phyloP scores from a whole-genome alignment of 768 basidiomycete genomes.

The Pleurotus giganteus region DNA sequence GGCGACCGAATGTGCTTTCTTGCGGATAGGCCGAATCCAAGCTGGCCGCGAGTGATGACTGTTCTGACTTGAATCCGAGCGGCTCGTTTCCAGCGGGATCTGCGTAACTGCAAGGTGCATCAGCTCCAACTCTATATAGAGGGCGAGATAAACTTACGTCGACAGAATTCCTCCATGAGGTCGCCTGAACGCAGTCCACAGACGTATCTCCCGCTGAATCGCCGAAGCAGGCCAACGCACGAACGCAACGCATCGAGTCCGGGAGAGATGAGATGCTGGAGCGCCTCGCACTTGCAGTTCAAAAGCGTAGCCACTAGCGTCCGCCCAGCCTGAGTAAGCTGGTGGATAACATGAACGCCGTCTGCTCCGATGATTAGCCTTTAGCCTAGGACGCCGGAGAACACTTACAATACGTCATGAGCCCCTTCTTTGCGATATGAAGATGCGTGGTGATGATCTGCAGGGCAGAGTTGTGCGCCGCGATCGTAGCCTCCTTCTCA shows the following conservation, averaged over 20 bases:
- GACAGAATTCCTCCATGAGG: slow-evolving; percentile 93
- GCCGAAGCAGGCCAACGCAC: slow-evolving; percentile 81
- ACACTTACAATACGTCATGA: slow-evolving; percentile 92
- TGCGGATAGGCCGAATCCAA: slow-evolving; percentile 88
- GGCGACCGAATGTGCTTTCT: slow-evolving; percentile 56
- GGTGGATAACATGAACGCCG: slow-evolving; percentile 94
- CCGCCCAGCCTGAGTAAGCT: slow-evolving; percentile 90
- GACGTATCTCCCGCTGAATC: slow-evolving; percentile 90
- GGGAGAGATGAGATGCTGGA: slow-evolving; percentile 76
- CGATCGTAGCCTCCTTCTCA: slow-evolving; percentile 76
- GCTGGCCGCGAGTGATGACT: slow-evolving; percentile 65
- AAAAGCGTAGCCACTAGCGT: slow-evolving; percentile 86
- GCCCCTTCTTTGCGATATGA: slow-evolving; percentile 79
- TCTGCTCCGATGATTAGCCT: slow-evolving; percentile 42
- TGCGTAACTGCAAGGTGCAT: slow-evolving; percentile 57
- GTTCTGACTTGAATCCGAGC: slow-evolving; percentile 35
- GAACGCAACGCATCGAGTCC: slow-evolving; percentile 84
- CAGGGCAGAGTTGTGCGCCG: slow-evolving; percentile 75
- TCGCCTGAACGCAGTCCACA: slow-evolving; percentile 90
- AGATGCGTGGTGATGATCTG: slow-evolving; percentile 82
- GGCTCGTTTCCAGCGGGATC: slow-evolving; percentile 77
- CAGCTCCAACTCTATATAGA: slow-evolving; percentile 3
- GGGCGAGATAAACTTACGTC: slow-evolving; percentile 46
- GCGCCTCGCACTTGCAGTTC: slow-evolving; percentile 78
- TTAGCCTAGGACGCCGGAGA: slow-evolving; percentile 4